Conservation (phyloP, 2,329 filamentous ascomycete genomes). For the Aspergillus jensenii region DNA sequence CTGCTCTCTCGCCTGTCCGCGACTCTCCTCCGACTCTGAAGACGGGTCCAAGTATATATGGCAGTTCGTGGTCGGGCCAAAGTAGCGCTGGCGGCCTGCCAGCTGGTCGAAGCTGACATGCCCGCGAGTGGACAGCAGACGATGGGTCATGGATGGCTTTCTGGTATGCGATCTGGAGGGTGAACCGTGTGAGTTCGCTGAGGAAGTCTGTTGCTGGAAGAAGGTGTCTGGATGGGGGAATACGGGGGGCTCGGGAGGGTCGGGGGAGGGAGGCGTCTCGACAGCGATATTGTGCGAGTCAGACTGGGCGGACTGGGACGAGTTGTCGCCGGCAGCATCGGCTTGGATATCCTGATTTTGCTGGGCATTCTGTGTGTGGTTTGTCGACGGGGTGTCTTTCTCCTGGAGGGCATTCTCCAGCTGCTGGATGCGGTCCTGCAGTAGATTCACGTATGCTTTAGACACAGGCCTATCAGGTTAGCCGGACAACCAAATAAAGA, state of each 20-base stretch:
- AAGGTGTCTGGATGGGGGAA: no score
- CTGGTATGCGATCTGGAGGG: no score
- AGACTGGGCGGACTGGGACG: no score
- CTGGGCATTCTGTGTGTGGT: not conserved
- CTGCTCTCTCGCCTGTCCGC: not conserved
- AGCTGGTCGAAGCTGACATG: not conserved
- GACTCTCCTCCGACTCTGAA: not conserved
- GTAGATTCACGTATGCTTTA: not conserved
- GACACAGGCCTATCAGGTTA: not conserved
- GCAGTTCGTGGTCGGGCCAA: slow-evolving; percentile 1
- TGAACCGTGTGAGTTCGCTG: no score
- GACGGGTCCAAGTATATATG: not conserved
- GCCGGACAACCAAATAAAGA: not conserved
- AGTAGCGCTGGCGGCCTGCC: not conserved
- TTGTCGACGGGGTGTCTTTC: not conserved
- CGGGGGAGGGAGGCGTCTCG: no score
- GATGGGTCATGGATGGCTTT: not conserved
- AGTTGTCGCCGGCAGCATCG: no score
- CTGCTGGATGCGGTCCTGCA: not conserved
- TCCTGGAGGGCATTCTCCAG: not conserved
- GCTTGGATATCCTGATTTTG: not conserved
- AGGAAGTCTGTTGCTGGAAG: no score
- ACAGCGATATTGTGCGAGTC: no score
- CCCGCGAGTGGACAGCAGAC: not conserved
- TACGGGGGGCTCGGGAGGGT: no score